phyloP scores from a whole-genome alignment of 139 green algal species.

The Tetraselmis striata region DNA sequence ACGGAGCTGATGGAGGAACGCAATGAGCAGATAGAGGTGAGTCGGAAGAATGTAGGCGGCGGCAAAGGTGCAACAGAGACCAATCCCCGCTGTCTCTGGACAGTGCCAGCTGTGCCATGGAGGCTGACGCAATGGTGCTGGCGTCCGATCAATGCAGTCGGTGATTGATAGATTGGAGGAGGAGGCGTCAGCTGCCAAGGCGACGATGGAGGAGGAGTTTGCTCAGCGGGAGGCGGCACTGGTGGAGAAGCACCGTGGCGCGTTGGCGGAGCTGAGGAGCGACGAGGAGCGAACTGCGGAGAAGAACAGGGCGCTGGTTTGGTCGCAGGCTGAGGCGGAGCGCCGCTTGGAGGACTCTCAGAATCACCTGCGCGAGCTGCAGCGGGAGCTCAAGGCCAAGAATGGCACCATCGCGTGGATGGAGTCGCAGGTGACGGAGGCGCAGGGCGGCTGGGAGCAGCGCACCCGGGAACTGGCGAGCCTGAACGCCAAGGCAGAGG shows the following conservation, averaged over 20 bases:
- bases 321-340: not conserved
- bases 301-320: not conserved
- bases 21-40: constrained; percentile 11
- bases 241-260: not conserved
- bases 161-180: constrained; percentile 7
- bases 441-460: not conserved
- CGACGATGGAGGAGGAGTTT: constrained; percentile 1
- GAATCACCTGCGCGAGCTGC: constrained; percentile 3
- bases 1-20: not conserved
- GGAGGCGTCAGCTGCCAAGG: constrained; percentile 1
- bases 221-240: not conserved
- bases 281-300: constrained; percentile 6
- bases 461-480: not conserved
- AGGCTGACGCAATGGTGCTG: no score
- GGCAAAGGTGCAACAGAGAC: no score
- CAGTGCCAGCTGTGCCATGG: no score
- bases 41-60: no score
- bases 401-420: constrained; percentile 31
- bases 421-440: constrained; percentile 20
- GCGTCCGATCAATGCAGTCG: no score
- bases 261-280: constrained; percentile 2
- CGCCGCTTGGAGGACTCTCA: not conserved
- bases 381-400: constrained; percentile 15
- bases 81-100: no score
- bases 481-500: not conserved